Base-by-base conservation (phyloP, 495 filamentous ascomycete genomes). In the Penicillium pancosmium region DNA sequence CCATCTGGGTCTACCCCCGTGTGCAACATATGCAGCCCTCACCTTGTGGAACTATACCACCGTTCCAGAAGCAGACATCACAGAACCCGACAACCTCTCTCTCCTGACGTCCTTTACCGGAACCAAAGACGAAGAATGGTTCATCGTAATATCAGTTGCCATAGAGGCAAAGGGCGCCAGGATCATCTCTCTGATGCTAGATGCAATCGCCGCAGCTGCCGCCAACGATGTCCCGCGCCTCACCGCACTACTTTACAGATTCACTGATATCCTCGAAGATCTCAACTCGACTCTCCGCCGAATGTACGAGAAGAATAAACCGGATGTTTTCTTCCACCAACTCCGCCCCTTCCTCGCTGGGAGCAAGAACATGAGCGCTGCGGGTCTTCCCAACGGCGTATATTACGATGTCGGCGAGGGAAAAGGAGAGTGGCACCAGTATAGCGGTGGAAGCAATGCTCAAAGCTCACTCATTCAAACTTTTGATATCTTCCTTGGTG, bases 91-190 rank as follows among this genome's bases (percentile, higher is more conserved):
- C 57, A 95, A 96, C 60, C 79, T 98, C 44, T 85, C 87, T 16
- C 88, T 90, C 1, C 78, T 94, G 55, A 79, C 82, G 47, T 96
- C 94, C 8, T 95, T 97, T 68, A 98, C 95, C 13, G 94, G 91
- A 19, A 90, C 91, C 11, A 81, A 93, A 40, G 94, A 98, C 64
- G 94, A 98, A 71, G 93, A 93, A 53, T 98, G 94, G 94, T 98
- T 98, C 71, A 96, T 96, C 68, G 82, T 97, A 12, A 84, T 98
- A 44, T 96, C 92, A 0, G 90, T 96, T 3, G 94, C 93, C 52
- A 94, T 98, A 65, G 94, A 98, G 78, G 93, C 93, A 55, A 86
- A 90, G 50, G 93, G 91, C 33, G 93, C 84, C 5, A 88, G 89
- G 34, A 87, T 91, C 53, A 85, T 98, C 43, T 85, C 90, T 0